These are phyloP conservation scores for Cryptococcus maquisensis DNA, from an alignment of 1,284 basidiomycete species.

Conservation along the genomic window DNA sequence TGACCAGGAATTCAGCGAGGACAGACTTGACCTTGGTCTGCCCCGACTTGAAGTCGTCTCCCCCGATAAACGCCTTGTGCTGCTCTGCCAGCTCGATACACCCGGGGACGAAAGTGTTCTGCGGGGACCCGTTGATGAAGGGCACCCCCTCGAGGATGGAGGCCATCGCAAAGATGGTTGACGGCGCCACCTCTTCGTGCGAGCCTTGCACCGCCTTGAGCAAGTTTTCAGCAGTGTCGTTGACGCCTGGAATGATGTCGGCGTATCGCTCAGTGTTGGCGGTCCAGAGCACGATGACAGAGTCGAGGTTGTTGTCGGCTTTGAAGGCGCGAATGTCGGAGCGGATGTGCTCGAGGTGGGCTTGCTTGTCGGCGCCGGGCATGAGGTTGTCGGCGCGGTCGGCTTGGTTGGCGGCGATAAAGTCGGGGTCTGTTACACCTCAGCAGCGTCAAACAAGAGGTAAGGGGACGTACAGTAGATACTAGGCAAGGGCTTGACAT, in stretches of 20 bases:
- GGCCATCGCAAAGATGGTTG: slow-evolving; percentile 91
- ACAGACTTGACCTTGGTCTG: slow-evolving; percentile 94
- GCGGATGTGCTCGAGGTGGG: slow-evolving; percentile 87
- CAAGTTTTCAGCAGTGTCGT: slow-evolving; percentile 89
- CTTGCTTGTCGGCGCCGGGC: slow-evolving; percentile 79
- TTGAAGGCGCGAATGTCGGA: slow-evolving; percentile 94
- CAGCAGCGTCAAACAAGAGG: not conserved
- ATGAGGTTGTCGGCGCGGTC: slow-evolving; percentile 83
- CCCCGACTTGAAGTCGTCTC: slow-evolving; percentile 95
- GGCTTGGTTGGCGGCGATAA: slow-evolving; percentile 97
- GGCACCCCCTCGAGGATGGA: slow-evolving; percentile 92
- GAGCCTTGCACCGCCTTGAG: slow-evolving; percentile 76
- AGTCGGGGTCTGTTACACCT: slow-evolving; percentile 59
- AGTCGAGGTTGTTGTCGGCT: slow-evolving; percentile 73
- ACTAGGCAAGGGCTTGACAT: slow-evolving; percentile 81
- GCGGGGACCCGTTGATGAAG: slow-evolving; percentile 96
- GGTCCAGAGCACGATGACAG: slow-evolving; percentile 91
- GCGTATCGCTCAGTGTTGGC: slow-evolving; percentile 99
- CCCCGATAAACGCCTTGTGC: slow-evolving; percentile 87
- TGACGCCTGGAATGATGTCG: slow-evolving; percentile 88
- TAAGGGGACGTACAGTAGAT: slow-evolving; percentile 64
- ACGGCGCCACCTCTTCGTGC: slow-evolving; percentile 90
- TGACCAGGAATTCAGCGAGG: slow-evolving; percentile 95
- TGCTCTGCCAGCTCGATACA: slow-evolving; percentile 88
- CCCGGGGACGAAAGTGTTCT: slow-evolving; percentile 99